Percentiles rank a stretch among this genome's conserved stretches.
Evolutionary conservation across 768 basidiomycete species (phyloP).

Genomic region (Phaeolepiota aurea): DNA sequence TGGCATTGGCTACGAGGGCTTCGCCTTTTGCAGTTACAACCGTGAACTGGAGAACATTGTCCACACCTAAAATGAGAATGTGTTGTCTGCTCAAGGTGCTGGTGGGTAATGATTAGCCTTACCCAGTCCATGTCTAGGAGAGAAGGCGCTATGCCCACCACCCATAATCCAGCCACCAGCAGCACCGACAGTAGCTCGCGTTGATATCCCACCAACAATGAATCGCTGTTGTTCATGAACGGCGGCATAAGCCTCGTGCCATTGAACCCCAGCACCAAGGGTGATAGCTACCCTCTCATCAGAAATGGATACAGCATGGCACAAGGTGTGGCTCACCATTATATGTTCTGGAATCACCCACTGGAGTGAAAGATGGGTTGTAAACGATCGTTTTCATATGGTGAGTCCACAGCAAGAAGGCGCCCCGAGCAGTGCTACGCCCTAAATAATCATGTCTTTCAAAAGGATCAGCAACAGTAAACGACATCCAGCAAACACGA

Average conservation of each 20-base stretch:
- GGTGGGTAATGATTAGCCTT: constrained; percentile 3
- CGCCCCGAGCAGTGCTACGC: constrained; percentile 29
- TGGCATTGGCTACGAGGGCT: constrained; percentile 27
- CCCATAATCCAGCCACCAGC: constrained; percentile 41
- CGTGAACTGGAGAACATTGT: constrained; percentile 37
- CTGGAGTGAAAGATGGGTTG: constrained; percentile 17
- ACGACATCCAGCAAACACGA: neutral
- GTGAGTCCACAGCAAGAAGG: constrained; percentile 33
- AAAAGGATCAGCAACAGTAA: constrained; percentile 5
- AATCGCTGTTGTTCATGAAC: constrained; percentile 27
- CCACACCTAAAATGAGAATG: constrained; percentile 25
- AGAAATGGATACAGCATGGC: neutral
- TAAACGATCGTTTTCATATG: constrained; percentile 25
- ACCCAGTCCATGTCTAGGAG: constrained; percentile 36
- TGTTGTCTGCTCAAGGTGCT: neutral
- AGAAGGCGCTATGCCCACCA: constrained; percentile 34
- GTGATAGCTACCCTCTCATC: constrained; percentile 15
- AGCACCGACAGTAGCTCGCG: constrained; percentile 33
- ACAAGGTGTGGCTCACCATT: constrained; percentile 8
- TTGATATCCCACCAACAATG: constrained; percentile 36
- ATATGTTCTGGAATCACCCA: constrained; percentile 18
- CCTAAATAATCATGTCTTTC: constrained; percentile 34
- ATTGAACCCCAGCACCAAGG: constrained; percentile 36
- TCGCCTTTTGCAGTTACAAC: constrained; percentile 34
- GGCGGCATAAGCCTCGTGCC: constrained; percentile 31